Base-by-base conservation (phyloP, 164 flowering plant genomes). In the Malania oleifera region DNA sequence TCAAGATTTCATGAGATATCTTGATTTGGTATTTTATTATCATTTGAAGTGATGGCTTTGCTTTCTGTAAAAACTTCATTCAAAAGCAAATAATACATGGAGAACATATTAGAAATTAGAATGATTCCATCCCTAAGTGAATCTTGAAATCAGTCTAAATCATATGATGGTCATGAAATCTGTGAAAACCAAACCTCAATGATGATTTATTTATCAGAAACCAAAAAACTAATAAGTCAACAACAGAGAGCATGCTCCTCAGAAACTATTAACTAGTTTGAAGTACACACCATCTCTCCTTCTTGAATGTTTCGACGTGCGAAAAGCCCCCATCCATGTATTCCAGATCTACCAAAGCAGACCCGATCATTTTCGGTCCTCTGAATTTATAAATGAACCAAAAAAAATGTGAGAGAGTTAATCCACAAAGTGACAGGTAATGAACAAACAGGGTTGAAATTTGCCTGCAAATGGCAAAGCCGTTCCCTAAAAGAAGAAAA, bases 261-360 rank as follows among this genome's bases (percentile, higher is more conserved):
- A 26, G 19, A 60, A 39, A 26, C 18, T 10, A 17, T n/a, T n/a
- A 10, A 26, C 0, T 38, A 24, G 1, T 60, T 25, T 18, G 4
- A 41, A 7, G n/a, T 47, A 34, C 61, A 24, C 75, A 89, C 99
- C 99, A 95, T 95, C 66, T 90, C 96, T 73, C 99, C 99, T 82
- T 90, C 99, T 67, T 80, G 95, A 70, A 95, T 89, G 54, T 75
- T 70, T 56, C 77, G 68, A 18, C 89, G 85, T 34, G 99, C 97
- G 71, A 95, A 95, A 38, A 95, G 97, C 45, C 99, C 97, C 97
- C 99, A 91, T 35, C 97, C 93, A 73, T 95, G 99, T 75, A 95
- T 89, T 34, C 91, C 93, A 63, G 99, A 95, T 82, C 83, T 75
- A 54, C 99, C 99, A 67, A 85, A 82, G 80, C 96, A 88, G 54